Evolutionary conservation across 2,329 filamentous ascomycete genomes (phyloP).

Genomic region (Colletotrichum musae): DNA sequence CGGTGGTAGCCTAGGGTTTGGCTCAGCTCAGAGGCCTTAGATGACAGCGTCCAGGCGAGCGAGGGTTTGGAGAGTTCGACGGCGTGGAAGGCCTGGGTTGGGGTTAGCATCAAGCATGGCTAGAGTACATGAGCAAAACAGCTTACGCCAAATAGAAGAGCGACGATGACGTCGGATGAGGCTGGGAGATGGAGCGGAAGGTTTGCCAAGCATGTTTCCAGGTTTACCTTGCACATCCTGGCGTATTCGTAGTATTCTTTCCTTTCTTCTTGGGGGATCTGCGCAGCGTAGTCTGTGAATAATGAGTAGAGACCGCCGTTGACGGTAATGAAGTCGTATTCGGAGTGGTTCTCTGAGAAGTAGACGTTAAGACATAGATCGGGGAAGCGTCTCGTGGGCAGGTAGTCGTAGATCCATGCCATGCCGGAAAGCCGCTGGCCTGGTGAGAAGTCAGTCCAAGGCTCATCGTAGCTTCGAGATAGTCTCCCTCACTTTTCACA

Average conservation of each 20-base stretch:
- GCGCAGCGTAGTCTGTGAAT: constrained; percentile 34
- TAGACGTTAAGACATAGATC: constrained; percentile 52
- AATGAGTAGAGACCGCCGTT: constrained; percentile 48
- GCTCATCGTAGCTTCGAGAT: background rate
- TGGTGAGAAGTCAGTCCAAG: no score
- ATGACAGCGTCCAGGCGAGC: constrained; percentile 48
- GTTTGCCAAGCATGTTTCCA: constrained; percentile 50
- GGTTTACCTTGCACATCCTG: constrained; percentile 47
- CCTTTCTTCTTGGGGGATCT: constrained; percentile 40
- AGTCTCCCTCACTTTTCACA: constrained; percentile 20
- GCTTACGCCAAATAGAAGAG: constrained; percentile 44
- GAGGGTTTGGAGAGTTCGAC: constrained; percentile 53
- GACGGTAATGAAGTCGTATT: constrained; percentile 51
- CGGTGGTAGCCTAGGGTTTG: constrained; percentile 52
- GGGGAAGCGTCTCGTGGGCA: constrained; percentile 49
- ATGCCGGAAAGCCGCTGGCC: constrained; percentile 20
- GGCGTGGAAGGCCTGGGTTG: constrained; percentile 47
- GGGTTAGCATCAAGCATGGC: background rate
- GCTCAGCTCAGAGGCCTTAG: constrained; percentile 50
- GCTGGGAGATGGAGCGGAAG: constrained; percentile 51
- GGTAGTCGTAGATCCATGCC: constrained; percentile 50
- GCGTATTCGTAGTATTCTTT: constrained; percentile 46
- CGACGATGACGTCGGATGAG: constrained; percentile 45
- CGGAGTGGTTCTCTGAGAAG: constrained; percentile 50
- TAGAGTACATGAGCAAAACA: accelerated